Percentiles rank a stretch among this genome's conserved stretches.
These are phyloP conservation scores for Pterula multifida DNA, from an alignment of 1,284 basidiomycete species.

Conservation along the genomic window DNA sequence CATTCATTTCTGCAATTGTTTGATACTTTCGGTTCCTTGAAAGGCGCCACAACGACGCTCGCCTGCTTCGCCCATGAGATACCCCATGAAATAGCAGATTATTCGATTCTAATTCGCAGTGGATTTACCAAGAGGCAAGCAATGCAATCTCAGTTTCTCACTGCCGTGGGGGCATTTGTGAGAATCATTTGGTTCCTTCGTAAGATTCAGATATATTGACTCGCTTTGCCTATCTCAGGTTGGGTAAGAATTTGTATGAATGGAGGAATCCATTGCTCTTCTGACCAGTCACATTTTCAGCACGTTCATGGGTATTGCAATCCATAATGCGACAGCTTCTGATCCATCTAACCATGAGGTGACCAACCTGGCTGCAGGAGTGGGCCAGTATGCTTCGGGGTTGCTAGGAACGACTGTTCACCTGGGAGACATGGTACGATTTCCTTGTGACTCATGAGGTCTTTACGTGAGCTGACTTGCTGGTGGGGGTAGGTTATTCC, in stretches of 20 bases:
- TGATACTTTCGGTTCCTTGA: not conserved
- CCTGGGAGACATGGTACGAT: slow-evolving; percentile 62
- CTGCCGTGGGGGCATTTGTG: slow-evolving; percentile 82
- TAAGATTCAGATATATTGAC: slow-evolving; percentile 6
- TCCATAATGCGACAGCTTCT: slow-evolving; percentile 56
- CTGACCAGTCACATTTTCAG: slow-evolving; percentile 22
- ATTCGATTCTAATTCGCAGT: slow-evolving; percentile 79
- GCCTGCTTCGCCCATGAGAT: slow-evolving; percentile 90
- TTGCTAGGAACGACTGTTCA: slow-evolving; percentile 72
- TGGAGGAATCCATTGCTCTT: not conserved
- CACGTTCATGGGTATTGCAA: slow-evolving; percentile 83
- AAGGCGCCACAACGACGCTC: slow-evolving; percentile 68
- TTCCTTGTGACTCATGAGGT: slow-evolving; percentile 7
- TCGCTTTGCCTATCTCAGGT: not conserved
- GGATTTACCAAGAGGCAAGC: slow-evolving; percentile 83
- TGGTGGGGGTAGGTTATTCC: slow-evolving; percentile 61
- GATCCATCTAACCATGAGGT: slow-evolving; percentile 27
- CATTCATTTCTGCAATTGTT: not conserved
- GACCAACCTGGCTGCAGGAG: slow-evolving; percentile 53
- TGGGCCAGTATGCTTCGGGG: slow-evolving; percentile 61
- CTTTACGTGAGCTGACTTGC: slow-evolving; percentile 8
- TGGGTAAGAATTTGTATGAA: not conserved
- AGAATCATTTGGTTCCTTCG: slow-evolving; percentile 20
- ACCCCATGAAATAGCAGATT: slow-evolving; percentile 86
- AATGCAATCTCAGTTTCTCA: slow-evolving; percentile 85